A percentile compares a stretch with the other conserved stretches of the same genome.
These are phyloP conservation scores for Metschnikowia kunwiensis DNA, from an alignment of 805 yeast species.

Conservation along the genomic window DNA sequence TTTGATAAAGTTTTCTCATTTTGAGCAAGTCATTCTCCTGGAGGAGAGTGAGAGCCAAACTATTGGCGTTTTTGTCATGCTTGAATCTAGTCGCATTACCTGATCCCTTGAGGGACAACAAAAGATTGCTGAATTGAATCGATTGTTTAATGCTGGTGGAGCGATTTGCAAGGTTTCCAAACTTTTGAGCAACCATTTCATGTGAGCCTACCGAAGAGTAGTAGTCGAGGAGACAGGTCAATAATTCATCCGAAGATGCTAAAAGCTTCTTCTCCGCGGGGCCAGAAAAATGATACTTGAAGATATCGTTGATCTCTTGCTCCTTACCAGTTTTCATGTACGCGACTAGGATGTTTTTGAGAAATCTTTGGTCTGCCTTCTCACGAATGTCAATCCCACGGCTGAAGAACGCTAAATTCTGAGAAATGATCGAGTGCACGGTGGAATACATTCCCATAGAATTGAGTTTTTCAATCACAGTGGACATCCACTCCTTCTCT, in stretches of 20 bases:
- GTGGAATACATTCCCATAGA: conserved; percentile 9
- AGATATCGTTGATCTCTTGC: conserved; percentile 18
- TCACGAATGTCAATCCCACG: conserved; percentile 6
- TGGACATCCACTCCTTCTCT: conserved; percentile 20
- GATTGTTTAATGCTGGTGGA: conserved; percentile 18
- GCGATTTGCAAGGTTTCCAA: conserved; percentile 13
- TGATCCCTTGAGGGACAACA: conserved; percentile 18
- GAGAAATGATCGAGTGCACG: conserved; percentile 1
- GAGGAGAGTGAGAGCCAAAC: conserved; percentile 13
- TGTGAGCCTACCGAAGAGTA: conserved; percentile 21
- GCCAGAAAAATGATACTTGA: conserved; percentile 18
- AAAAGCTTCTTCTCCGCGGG: conserved; percentile 13
- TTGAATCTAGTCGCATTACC: not conserved
- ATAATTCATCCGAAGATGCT: conserved; percentile 18
- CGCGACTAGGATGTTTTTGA: conserved; percentile 13
- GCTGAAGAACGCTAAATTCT: conserved; percentile 6
- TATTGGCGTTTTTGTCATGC: not conserved
- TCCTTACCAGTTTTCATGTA: conserved; percentile 14
- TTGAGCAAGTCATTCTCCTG: conserved; percentile 10
- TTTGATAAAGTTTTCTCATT: conserved; percentile 17
- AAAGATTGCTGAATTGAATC: conserved; percentile 20
- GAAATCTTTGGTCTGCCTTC: conserved; percentile 4
- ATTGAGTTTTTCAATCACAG: conserved; percentile 17
- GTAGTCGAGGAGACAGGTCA: conserved; percentile 23
- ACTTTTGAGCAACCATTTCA: conserved; percentile 20